Percentiles rank a stretch among this genome's conserved stretches.
phyloP scores from a whole-genome alignment of 78 protist genomes.

The Salpingoeca rosetta region DNA sequence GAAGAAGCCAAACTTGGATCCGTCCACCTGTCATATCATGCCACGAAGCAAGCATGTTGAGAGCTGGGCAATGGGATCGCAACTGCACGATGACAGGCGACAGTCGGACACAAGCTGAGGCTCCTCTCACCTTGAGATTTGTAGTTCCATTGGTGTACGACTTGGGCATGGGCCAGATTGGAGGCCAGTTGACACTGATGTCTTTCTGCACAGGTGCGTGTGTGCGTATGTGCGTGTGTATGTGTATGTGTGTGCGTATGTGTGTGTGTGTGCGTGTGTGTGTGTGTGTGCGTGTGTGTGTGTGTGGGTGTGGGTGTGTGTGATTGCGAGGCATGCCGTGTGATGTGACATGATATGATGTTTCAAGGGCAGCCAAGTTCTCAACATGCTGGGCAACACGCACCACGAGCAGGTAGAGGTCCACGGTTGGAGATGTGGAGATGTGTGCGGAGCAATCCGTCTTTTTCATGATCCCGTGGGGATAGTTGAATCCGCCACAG shows the following conservation, averaged over 20 bases:
- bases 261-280: too few species aligned
- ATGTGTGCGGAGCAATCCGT: background rate
- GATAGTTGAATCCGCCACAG: background rate
- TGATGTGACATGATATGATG: too few species aligned
- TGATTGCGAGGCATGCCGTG: too few species aligned
- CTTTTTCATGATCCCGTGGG: background rate
- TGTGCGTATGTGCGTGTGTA: too few species aligned
- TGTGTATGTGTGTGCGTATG: too few species aligned
- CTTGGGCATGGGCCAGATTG: background rate
- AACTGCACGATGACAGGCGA: background rate
- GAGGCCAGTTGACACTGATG: background rate
- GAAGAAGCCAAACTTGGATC: background rate
- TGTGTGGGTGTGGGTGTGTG: too few species aligned
- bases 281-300: too few species aligned
- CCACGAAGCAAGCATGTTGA: background rate
- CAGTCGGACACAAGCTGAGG: background rate
- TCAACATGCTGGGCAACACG: too few species aligned
- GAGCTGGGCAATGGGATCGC: background rate
- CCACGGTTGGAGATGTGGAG: background rate
- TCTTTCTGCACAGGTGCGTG: background rate
- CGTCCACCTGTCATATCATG: background rate
- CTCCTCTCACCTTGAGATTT: background rate
- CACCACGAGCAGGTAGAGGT: background rate
- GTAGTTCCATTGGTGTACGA: background rate
- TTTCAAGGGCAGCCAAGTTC: too few species aligned